Base-by-base conservation (phyloP, 257 asterid genomes). In the Nicotiana undulata region DNA sequence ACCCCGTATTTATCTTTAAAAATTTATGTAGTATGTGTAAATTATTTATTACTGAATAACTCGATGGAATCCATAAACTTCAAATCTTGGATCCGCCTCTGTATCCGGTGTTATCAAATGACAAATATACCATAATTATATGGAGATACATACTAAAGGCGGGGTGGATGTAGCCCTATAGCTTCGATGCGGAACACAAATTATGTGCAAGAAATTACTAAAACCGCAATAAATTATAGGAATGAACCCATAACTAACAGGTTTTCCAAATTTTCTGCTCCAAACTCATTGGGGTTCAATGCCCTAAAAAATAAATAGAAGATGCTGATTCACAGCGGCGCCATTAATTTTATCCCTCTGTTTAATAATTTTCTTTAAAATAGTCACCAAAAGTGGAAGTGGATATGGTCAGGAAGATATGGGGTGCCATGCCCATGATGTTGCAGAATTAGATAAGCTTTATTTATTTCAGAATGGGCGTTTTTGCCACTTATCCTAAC, bases 381-480 rank as follows among this genome's bases (percentile, higher is more conserved):
- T 15, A 51, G 32, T 28, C 12, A 55, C 37, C 15, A 63, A 66
- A 24, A 80, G 80, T 63, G 34, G 37, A 31, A 80, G 75, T 72
- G 63, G 82, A 67, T 83, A 37, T 79, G 22, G 80, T 37, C 37
- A 37, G 74, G 32, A 78, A 32, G 66, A 60, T 24, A 44, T 80
- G 63, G 83, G 68, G 53, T 81, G 72, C 78, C 32, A 49, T 78
- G 86, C 81, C 85, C 84, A 82, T 86, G 82, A 81, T 81, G 64
- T 34, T 63, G 85, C 81, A 37, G 34, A 82, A 79, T 46, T 75
- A 85, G 97, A 91, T 89, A 90, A 91, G 88, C 70, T 85, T 86
- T 32, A 60, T 85, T 58, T 77, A 82, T 81, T 82, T 80, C n/a
- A 82, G 86, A 75, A 61, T 82, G 89, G 87, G 90, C 87, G 80